These are phyloP conservation scores for Microcera coccophila DNA, from an alignment of 2,329 filamentous ascomycete genomes.

Conservation along the genomic window DNA sequence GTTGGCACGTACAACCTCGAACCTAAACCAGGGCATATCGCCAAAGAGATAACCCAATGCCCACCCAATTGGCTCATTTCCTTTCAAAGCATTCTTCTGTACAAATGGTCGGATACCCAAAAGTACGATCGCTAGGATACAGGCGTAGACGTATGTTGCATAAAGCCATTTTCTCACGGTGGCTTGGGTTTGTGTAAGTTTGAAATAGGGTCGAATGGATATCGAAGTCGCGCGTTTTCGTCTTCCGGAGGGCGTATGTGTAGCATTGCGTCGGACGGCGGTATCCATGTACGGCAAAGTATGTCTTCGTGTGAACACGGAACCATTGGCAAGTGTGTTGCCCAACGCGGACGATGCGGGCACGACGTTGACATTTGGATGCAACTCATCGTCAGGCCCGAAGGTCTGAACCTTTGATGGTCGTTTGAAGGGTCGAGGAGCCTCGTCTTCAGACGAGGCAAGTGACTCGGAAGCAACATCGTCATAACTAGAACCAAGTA, in stretches of 20 bases:
- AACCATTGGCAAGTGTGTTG: slow-evolving; percentile 16
- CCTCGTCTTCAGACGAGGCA: slow-evolving; percentile 33
- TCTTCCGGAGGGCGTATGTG: slow-evolving; percentile 59
- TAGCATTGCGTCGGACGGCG: slow-evolving; percentile 37
- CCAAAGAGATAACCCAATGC: slow-evolving; percentile 85
- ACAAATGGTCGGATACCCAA: slow-evolving; percentile 70
- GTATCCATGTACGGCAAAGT: slow-evolving; percentile 47
- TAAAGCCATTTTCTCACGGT: slow-evolving; percentile 76
- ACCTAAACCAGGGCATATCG: slow-evolving; percentile 67
- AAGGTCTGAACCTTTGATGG: slow-evolving; percentile 31
- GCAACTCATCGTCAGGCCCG: slow-evolving; percentile 13
- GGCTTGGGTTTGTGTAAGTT: slow-evolving; percentile 76
- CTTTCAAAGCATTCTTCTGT: slow-evolving; percentile 59
- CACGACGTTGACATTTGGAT: slow-evolving; percentile 11
- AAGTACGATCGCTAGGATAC: slow-evolving; percentile 63
- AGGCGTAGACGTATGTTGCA: slow-evolving; percentile 70
- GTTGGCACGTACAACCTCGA: slow-evolving; percentile 64
- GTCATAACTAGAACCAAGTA: slow-evolving; percentile 30
- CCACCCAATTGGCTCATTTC: slow-evolving; percentile 85
- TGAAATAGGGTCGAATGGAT: slow-evolving; percentile 68
- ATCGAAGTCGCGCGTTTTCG: slow-evolving; percentile 62
- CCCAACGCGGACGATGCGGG: slow-evolving; percentile 17
- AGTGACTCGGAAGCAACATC: slow-evolving; percentile 31
- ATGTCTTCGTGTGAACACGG: slow-evolving; percentile 40
- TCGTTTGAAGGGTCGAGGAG: slow-evolving; percentile 15